A percentile compares a stretch with the other conserved stretches of the same genome.
These are phyloP conservation scores for Oryza glaberrima DNA, from an alignment of 176 grass and related monocot species.

Conservation along the genomic window DNA sequence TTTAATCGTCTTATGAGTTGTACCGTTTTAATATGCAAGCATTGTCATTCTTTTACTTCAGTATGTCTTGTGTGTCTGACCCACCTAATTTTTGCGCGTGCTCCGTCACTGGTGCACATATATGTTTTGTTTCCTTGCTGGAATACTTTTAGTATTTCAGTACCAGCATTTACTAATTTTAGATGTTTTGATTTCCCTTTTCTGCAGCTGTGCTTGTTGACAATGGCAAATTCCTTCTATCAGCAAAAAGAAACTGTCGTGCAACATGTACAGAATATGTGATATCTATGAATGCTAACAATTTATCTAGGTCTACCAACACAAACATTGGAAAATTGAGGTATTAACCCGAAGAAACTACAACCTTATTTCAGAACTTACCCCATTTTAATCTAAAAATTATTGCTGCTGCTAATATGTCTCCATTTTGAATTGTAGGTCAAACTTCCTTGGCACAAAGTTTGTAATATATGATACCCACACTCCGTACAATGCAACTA, in stretches of 20 bases:
- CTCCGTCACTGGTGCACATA: background rate
- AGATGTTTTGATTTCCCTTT: slow-evolving; percentile 17
- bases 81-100: too few relatives aligned
- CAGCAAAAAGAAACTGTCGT: slow-evolving; percentile 73
- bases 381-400: slow-evolving; percentile 24
- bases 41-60: too few relatives aligned
- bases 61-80: too few relatives aligned
- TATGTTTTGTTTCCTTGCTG: slow-evolving; percentile 19
- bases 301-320: slow-evolving; percentile 65
- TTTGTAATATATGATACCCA: slow-evolving; percentile 79
- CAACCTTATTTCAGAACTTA: slow-evolving; percentile 25
- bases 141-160: slow-evolving; percentile 18
- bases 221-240: slow-evolving; percentile 89
- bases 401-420: slow-evolving; percentile 31
- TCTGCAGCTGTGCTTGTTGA: slow-evolving; percentile 73
- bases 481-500: slow-evolving; percentile 43
- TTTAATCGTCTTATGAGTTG: too few relatives aligned
- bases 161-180: slow-evolving; percentile 23
- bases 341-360: slow-evolving; percentile 31
- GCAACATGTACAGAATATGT: slow-evolving; percentile 85
- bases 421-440: slow-evolving; percentile 51
- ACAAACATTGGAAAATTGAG: slow-evolving; percentile 86
- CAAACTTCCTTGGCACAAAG: slow-evolving; percentile 90
- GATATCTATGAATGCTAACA: slow-evolving; percentile 68
- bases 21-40: too few relatives aligned